Conservation (phyloP, 202 grass and related monocot genomes). For the Cymbopogon flexuosus region DNA sequence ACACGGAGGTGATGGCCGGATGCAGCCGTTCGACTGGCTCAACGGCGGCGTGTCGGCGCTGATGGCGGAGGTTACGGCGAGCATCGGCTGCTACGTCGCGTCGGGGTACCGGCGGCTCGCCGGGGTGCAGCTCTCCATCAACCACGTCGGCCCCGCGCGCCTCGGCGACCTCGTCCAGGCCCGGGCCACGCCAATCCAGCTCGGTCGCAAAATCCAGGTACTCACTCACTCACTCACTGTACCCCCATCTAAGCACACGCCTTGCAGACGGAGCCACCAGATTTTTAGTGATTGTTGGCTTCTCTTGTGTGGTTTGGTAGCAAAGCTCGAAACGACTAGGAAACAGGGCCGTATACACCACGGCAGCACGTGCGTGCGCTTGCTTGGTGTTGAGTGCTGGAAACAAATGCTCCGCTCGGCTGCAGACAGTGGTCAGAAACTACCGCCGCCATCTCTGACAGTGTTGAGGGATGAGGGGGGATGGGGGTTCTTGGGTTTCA, state of each 20-base stretch:
- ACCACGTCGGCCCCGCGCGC: conserved; percentile 58
- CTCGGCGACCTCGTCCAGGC: conserved; percentile 63
- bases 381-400: neutral
- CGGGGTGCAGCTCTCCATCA: conserved; percentile 81
- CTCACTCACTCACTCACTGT: no score
- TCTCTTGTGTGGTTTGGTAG: no score
- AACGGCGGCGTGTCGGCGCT: conserved; percentile 76
- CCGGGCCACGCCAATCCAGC: conserved; percentile 50
- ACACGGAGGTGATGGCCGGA: neutral
- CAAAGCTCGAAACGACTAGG: neutral
- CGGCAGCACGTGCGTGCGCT: no score
- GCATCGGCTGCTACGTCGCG: conserved; percentile 62
- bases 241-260: no score
- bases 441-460: neutral
- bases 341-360: no score
- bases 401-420: no score
- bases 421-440: neutral
- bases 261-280: no score
- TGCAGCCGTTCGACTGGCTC: conserved; percentile 63
- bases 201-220: conserved; percentile 67
- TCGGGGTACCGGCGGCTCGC: conserved; percentile 46
- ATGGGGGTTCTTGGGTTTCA: no score
- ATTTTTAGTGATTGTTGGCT: no score
- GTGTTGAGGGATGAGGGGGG: no score
- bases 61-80: conserved; percentile 60